Evolutionary conservation across 2,329 filamentous ascomycete genomes (phyloP).

Genomic region (Zymoseptoria passerinii): DNA sequence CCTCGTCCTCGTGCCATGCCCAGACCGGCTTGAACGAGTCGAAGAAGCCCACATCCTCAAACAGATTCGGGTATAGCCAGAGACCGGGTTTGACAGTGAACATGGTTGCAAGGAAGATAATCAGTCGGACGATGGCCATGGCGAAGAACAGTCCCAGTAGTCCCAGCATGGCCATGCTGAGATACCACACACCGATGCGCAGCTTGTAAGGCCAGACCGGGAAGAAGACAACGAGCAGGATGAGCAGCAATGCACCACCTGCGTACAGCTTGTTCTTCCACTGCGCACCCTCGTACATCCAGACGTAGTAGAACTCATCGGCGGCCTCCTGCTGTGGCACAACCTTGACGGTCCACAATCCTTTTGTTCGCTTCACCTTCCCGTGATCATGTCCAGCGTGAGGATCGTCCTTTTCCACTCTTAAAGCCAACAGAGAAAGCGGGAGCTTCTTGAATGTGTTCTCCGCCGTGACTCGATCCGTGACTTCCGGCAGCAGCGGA

Average conservation of each 20-base stretch:
- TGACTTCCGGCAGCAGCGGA: slow-evolving; percentile 77
- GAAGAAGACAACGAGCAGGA: slow-evolving; percentile 88
- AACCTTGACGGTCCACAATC: slow-evolving; percentile 89
- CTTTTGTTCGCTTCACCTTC: slow-evolving; percentile 85
- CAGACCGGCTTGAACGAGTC: slow-evolving; percentile 93
- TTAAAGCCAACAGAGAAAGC: slow-evolving; percentile 84
- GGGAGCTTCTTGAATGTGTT: slow-evolving; percentile 93
- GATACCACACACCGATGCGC: slow-evolving; percentile 91
- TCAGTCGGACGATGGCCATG: slow-evolving; percentile 95
- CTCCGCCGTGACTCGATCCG: slow-evolving; percentile 78
- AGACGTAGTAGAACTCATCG: slow-evolving; percentile 89
- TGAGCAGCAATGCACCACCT: slow-evolving; percentile 67
- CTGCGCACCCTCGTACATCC: slow-evolving; percentile 91
- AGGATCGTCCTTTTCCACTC: slow-evolving; percentile 74
- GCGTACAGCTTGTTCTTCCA: slow-evolving; percentile 91
- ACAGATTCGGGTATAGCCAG: slow-evolving; percentile 97
- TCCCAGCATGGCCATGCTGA: slow-evolving; percentile 87
- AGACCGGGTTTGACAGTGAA: slow-evolving; percentile 76
- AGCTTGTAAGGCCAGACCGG: slow-evolving; percentile 90
- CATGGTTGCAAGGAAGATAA: slow-evolving; percentile 88
- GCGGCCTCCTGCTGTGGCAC: slow-evolving; percentile 88
- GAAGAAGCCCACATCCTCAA: slow-evolving; percentile 97
- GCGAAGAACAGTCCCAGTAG: slow-evolving; percentile 88
- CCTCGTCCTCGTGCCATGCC: slow-evolving; percentile 72
- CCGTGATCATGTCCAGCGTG: slow-evolving; percentile 70